phyloP scores from a whole-genome alignment of 1,284 basidiomycete genomes.

The Calocybe gambosa region DNA sequence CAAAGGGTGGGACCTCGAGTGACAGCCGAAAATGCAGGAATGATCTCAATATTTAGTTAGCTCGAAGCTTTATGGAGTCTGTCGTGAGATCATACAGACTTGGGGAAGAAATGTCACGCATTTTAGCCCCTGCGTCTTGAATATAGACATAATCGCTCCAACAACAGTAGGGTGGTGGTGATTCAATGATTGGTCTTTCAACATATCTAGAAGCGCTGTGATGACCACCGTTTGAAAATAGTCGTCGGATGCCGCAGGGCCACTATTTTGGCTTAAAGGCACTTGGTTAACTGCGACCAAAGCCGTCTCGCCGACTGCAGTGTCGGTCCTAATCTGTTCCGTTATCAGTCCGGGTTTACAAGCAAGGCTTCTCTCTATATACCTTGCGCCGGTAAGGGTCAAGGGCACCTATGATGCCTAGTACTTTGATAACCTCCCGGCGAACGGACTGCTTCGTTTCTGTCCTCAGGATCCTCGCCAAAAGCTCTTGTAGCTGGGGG shows the following conservation, averaged over 20 bases:
- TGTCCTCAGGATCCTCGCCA: conserved; percentile 84
- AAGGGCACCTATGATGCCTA: conserved; percentile 94
- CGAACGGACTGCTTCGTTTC: conserved; percentile 77
- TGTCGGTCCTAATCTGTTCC: conserved; percentile 62
- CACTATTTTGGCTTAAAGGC: conserved; percentile 38
- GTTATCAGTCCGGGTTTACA: conserved; percentile 9
- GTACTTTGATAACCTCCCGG: conserved; percentile 88
- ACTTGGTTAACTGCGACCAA: conserved; percentile 57
- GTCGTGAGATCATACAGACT: conserved; percentile 37
- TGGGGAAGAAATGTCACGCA: conserved; percentile 95
- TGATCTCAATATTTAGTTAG: conserved; percentile 57
- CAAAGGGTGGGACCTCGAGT: conserved; percentile 79
- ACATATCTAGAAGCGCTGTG: conserved; percentile 80
- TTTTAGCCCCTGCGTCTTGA: conserved; percentile 96
- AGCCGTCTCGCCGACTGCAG: conserved; percentile 72
- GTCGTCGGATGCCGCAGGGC: conserved; percentile 72
- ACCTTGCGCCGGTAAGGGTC: conserved; percentile 96
- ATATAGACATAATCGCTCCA: conserved; percentile 99
- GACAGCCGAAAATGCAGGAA: conserved; percentile 92
- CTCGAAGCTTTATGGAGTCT: conserved; percentile 1
- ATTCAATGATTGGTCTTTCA: conserved; percentile 85
- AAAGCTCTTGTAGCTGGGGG: conserved; percentile 82
- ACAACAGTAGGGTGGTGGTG: conserved; percentile 91
- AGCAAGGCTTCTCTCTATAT: conserved; percentile 6
- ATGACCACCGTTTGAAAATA: conserved; percentile 98